Conservation (phyloP, 257 asterid species). For the Asclepias syriaca region DNA sequence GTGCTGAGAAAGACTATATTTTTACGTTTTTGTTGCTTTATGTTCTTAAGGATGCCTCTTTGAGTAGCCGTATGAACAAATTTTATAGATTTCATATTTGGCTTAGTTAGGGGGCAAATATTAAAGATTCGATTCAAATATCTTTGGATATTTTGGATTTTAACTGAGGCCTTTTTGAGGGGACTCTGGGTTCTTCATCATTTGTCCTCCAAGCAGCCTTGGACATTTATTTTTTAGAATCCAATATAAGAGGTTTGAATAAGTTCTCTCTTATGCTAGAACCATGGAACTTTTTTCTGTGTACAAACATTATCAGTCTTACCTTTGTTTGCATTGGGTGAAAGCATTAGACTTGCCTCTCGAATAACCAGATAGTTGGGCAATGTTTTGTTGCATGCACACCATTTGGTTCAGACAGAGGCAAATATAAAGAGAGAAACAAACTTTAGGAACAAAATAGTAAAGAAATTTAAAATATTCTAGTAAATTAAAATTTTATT, state of each 20-base stretch:
- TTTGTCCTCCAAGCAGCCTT: constrained; percentile 25
- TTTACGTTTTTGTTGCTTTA: no score
- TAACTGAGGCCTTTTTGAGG: constrained; percentile 22
- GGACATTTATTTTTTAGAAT: constrained; percentile 5
- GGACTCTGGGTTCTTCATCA: constrained; percentile 11
- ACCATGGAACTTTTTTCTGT: neutral
- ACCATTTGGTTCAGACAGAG: constrained; percentile 23
- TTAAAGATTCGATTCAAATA: neutral
- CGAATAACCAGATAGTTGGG: constrained; percentile 20
- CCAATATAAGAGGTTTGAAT: neutral
- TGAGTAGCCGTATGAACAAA: constrained; percentile 20
- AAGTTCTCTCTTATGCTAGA: neutral
- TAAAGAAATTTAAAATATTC: no score
- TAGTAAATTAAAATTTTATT: no score
- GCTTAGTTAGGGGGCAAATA: constrained; percentile 32
- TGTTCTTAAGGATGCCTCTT: neutral
- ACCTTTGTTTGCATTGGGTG: neutral
- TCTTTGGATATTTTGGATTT: constrained; percentile 7
- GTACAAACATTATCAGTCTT: neutral
- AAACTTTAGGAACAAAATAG: constrained; percentile 5
- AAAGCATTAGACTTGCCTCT: constrained; percentile 9
- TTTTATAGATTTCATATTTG: constrained; percentile 19
- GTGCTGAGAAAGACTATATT: no score
- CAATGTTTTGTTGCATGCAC: constrained; percentile 10
- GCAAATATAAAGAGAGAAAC: constrained; percentile 17